Base-by-base conservation (phyloP, 2,329 filamentous ascomycete genomes). In the Intubia oerlemansii region DNA sequence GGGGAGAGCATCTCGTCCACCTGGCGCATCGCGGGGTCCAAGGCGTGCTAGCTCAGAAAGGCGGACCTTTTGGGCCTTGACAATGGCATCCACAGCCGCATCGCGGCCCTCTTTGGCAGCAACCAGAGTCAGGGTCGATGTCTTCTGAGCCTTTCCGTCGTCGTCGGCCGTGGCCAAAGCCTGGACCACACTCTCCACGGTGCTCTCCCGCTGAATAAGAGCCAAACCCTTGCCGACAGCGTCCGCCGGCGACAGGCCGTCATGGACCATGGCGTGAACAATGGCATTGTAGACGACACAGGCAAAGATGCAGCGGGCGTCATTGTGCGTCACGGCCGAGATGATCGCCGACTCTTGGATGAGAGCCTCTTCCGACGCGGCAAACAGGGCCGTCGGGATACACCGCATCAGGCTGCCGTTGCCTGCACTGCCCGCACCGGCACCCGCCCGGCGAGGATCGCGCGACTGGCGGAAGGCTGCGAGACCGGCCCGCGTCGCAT, bases 351-450 rank as follows among this genome's bases (percentile, higher is more conserved):
- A 49, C 27, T 56, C 49, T 1, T 25, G 24, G 4, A 50, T 27
- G 5, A 49, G 13, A n/a, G 17, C 9, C 2, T 27, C 28, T 9
- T 48, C 43, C 0, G 10, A 13, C 17, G 45, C 43, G 6, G 27
- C 34, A 28, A 59, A 57, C 10, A 58, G 37, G 0, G 42, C 56
- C 1, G 54, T 59, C 0, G 56, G 49, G 2, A 59, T 43, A 34
- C 56, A 59, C 4, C 56, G 45, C 56, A 59, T 59, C 34, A 60
- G 37, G 20, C 49, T 54, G 5, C 56, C 55, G 30, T 60, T 59
- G 10, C 56, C 56, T 1, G 52, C 50, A 6, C 37, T 38, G 4
- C 48, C 52, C 3, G 35, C 26, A 0, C 55, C 56, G 0, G 52
- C 51, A 4, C 56, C 56, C 0, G 45, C 43, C 0, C 25, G 39